Percentiles rank a stretch among this genome's conserved stretches.
These are phyloP conservation scores for Phlyctochytrium planicorne DNA, from an alignment of 192 early-diverging fungal species.

Conservation along the genomic window DNA sequence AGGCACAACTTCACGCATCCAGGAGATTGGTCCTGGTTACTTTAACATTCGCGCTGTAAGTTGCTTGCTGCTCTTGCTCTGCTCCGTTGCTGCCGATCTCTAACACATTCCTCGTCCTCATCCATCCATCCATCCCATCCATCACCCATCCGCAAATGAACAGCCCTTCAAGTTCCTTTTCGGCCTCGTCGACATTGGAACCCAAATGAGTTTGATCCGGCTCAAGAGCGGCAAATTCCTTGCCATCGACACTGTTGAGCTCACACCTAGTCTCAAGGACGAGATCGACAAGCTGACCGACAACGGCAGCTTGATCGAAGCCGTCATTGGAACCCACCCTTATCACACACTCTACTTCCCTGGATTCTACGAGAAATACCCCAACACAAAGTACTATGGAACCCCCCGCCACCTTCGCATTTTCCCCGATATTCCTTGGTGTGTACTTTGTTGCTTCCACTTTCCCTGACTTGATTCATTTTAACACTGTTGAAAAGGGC, in stretches of 20 bases:
- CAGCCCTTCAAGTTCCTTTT: slow-evolving; percentile 14
- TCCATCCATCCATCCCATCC: not conserved
- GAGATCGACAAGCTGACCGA: slow-evolving; percentile 21
- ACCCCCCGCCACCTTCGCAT: slow-evolving; percentile 28
- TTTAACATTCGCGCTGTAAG: slow-evolving; percentile 18
- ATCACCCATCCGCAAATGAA: not conserved
- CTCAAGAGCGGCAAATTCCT: slow-evolving; percentile 16
- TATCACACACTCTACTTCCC: slow-evolving; percentile 26
- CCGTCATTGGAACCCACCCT: slow-evolving; percentile 29
- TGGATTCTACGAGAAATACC: slow-evolving; percentile 16
- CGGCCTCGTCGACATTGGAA: slow-evolving; percentile 23
- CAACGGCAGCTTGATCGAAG: slow-evolving; percentile 29
- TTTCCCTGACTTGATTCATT: not conserved
- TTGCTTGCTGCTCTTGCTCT: not conserved
- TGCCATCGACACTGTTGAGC: slow-evolving; percentile 19
- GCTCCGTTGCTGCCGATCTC: not conserved
- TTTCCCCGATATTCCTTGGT: slow-evolving; percentile 18
- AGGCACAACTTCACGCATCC: not conserved
- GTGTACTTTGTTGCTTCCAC: not conserved
- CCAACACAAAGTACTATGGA: slow-evolving; percentile 21
- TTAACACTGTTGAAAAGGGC: slow-evolving; percentile 11
- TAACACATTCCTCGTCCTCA: not conserved
- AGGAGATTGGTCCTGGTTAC: slow-evolving; percentile 21
- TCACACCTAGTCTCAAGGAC: slow-evolving; percentile 18
- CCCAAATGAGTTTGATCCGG: slow-evolving; percentile 24